A percentile compares a stretch with the other conserved stretches of the same genome.
Conservation (phyloP, 768 basidiomycete species). For the Coprinopsis marcescibilis region DNA sequence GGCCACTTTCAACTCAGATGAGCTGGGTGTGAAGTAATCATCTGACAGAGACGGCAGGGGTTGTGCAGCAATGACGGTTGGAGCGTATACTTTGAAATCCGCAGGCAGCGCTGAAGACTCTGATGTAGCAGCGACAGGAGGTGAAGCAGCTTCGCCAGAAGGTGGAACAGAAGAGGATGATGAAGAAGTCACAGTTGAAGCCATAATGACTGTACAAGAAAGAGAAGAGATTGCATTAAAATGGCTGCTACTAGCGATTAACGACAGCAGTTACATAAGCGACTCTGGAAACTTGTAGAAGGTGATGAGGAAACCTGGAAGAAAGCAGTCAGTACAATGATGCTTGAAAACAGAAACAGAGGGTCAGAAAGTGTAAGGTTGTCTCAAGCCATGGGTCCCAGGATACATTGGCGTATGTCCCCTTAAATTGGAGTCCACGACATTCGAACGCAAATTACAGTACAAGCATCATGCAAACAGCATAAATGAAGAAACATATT, state of each 20-base stretch:
- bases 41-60: slow-evolving; percentile 66
- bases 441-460: slow-evolving; percentile 91
- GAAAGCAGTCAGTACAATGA: background rate
- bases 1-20: slow-evolving; percentile 63
- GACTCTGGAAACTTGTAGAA: background rate
- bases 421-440: slow-evolving; percentile 54
- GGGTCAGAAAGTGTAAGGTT: slow-evolving; percentile 45
- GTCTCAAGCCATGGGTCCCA: slow-evolving; percentile 71
- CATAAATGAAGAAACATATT: slow-evolving; percentile 8
- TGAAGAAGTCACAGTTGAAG: background rate
- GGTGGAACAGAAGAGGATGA: background rate
- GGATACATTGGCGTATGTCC: slow-evolving; percentile 69
- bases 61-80: slow-evolving; percentile 21
- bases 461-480: slow-evolving; percentile 42
- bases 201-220: background rate
- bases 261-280: slow-evolving; percentile 11
- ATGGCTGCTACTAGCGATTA: background rate
- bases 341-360: slow-evolving; percentile 11
- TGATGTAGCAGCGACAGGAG: background rate
- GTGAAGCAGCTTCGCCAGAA: background rate
- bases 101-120: background rate
- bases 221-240: background rate
- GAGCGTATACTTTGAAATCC: slow-evolving; percentile 10
- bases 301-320: background rate
- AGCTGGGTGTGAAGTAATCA: slow-evolving; percentile 66